Evolutionary conservation across 164 flowering plant species (phyloP).

Genomic region (grape (Vitis vinifera)): ASM3070453v1 NC_081815.1:8894001-8894500

Average conservation of each 20-base stretch:
- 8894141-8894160: no score
- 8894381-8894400: conserved; percentile 11
- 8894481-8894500: no score
- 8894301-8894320: conserved; percentile 11
- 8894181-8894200: not conserved
- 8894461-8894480: no score
- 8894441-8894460: no score
- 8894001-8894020: conserved; percentile 16
- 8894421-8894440: not conserved
- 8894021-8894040: not conserved
- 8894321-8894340: conserved; percentile 10
- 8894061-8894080: not conserved
- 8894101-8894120: no score
- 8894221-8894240: conserved; percentile 4
- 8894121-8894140: not conserved
- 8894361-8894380: conserved; percentile 20
- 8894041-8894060: not conserved
- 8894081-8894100: no score
- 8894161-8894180: not conserved
- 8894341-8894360: conserved; percentile 21
- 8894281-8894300: conserved; percentile 24
- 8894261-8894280: conserved; percentile 25
- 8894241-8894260: conserved; percentile 13
- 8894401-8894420: conserved; percentile 19
- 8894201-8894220: conserved; percentile 23